Conservation (phyloP, 1,284 basidiomycete species). For the Ganoderma lingzhi region DNA sequence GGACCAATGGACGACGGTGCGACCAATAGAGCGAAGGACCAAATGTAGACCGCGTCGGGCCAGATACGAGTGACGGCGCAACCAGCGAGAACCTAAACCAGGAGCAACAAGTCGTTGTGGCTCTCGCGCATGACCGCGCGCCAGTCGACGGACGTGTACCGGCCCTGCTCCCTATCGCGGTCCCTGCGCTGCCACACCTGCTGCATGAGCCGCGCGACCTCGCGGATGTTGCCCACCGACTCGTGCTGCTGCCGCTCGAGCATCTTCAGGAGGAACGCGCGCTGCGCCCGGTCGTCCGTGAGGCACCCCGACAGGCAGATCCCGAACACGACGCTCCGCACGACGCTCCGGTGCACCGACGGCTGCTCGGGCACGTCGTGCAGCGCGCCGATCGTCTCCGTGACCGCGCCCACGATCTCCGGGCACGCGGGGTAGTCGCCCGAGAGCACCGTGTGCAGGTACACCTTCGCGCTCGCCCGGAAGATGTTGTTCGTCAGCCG, state of each 20-base stretch:
- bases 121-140: slow-evolving; percentile 58
- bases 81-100: slow-evolving; percentile 53
- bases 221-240: slow-evolving; percentile 67
- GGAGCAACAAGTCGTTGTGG: slow-evolving; percentile 55
- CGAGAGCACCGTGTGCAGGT: slow-evolving; percentile 75
- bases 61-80: not conserved
- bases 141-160: slow-evolving; percentile 62
- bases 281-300: slow-evolving; percentile 57
- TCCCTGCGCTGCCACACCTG: slow-evolving; percentile 61
- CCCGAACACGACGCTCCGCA: slow-evolving; percentile 80
- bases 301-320: slow-evolving; percentile 78
- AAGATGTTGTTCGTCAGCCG: slow-evolving; percentile 72
- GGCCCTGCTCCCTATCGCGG: slow-evolving; percentile 33
- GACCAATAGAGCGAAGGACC: no score
- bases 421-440: slow-evolving; percentile 69
- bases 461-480: slow-evolving; percentile 75
- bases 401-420: slow-evolving; percentile 64
- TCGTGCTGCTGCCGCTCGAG: slow-evolving; percentile 60
- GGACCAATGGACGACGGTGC: not conserved
- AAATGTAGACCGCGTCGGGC: no score
- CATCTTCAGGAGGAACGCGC: slow-evolving; percentile 53
- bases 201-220: slow-evolving; percentile 64
- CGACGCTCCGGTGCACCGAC: slow-evolving; percentile 59
- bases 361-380: slow-evolving; percentile 49
- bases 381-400: slow-evolving; percentile 62